phyloP scores from a whole-genome alignment of 2,329 filamentous ascomycete genomes.

The Epichloe typhina region DNA sequence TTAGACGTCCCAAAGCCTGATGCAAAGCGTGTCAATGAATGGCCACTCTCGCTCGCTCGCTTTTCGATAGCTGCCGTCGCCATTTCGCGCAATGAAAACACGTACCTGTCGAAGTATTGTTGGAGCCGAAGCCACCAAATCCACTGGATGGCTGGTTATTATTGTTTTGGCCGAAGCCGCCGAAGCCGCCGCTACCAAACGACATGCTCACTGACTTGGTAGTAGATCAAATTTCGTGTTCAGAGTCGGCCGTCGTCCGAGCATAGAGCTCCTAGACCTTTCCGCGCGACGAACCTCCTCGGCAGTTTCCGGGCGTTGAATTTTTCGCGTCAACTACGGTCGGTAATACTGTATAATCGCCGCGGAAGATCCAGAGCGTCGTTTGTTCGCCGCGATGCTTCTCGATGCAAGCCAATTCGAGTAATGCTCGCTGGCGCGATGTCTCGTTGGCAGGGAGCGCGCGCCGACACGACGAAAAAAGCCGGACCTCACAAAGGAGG shows the following conservation, averaged over 20 bases:
- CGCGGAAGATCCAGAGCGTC: neutral
- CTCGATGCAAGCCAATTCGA: neutral
- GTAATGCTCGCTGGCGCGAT: neutral
- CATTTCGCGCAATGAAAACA: constrained; percentile 11
- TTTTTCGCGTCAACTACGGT: neutral
- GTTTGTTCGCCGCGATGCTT: neutral
- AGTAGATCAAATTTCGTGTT: neutral
- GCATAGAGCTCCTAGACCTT: neutral
- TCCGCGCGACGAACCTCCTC: neutral
- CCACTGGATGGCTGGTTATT: constrained; percentile 24
- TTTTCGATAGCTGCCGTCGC: constrained; percentile 1
- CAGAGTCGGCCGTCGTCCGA: neutral
- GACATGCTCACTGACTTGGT: constrained; percentile 32
- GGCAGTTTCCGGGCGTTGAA: neutral
- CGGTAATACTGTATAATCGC: neutral
- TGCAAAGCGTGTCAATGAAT: constrained; percentile 12
- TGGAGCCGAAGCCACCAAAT: constrained; percentile 46
- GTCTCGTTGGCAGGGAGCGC: constrained; percentile 1
- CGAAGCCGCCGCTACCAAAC: constrained; percentile 37
- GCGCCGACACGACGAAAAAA: neutral
- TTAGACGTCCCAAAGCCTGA: constrained; percentile 22
- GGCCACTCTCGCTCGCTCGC: constrained; percentile 5
- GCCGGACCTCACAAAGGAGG: neutral
- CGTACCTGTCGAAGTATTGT: constrained; percentile 38
- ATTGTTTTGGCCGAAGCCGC: constrained; percentile 44